Evolutionary conservation across 2,329 filamentous ascomycete species (phyloP), one percentile per base, ranked within the genome.

Genomic region (Chrysoporthe deuterocubensis): DNA sequence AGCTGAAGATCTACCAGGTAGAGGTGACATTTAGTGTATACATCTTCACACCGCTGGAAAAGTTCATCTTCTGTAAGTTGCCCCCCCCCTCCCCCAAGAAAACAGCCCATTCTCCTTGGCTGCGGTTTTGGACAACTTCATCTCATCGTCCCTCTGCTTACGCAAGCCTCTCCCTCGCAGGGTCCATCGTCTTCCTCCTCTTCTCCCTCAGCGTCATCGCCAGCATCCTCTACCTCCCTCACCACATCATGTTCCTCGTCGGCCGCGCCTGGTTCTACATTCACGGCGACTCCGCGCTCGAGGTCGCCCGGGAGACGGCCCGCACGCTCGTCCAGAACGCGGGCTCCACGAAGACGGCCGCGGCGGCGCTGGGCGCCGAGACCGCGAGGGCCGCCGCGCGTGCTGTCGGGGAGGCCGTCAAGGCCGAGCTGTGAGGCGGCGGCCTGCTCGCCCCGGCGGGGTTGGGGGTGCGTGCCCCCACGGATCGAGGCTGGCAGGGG

Each of bases 11-110:
- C 78, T 97, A 98, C 84, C 96, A 98, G 84, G 94, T 98, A 78
- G 96, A 99, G 83, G 95, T 98, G 78, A 97, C 95, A 14, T 96
- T 96, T 81, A 91, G 92, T 70, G 87, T 98, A 37, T 98, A 99
- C 85, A 98, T 99, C 92, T 91, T 97, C 74, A 97, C 94, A 48
- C 92, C 94, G 1, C 94, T 92, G 64, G 96, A 99, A 84, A 97
- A 97, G 80, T 95, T 97, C 81, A 90, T 97, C 75, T 97, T 98
- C 82, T 98, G 96, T 98, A 87, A 67, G 93, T 80, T 6, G 14
- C 26, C 13, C 54, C 11, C 18, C 9, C 8, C 18, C 18, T 6
- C 8, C 18, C 34, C 62, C 56, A 40, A 40, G 6, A 4, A 2
- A 26, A 26, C 26, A 26, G 26, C 26, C 26, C 26, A 26, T 26